phyloP scores from a whole-genome alignment of 2,329 filamentous ascomycete species.

The Claviceps spartinae region DNA sequence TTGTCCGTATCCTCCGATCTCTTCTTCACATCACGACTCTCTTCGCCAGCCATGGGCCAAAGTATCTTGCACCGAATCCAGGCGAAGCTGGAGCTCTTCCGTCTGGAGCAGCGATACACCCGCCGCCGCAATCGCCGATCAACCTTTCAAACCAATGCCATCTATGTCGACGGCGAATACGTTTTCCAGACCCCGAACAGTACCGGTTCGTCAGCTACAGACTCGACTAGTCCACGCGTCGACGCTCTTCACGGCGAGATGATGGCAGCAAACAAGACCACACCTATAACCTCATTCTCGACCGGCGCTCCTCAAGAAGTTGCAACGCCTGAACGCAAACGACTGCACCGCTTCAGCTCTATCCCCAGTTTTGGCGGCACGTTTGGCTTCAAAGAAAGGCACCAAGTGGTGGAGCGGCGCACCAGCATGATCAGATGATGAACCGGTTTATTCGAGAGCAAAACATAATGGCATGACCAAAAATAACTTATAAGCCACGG shows the following conservation, averaged over 20 bases:
- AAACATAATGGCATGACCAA: not conserved
- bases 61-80: slow-evolving; percentile 46
- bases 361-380: slow-evolving; percentile 38
- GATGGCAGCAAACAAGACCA: slow-evolving; percentile 13
- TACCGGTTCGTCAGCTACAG: slow-evolving; percentile 39
- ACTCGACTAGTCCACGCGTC: slow-evolving; percentile 23
- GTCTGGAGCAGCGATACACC: slow-evolving; percentile 89
- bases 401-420: slow-evolving; percentile 27
- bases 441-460: not conserved
- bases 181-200: slow-evolving; percentile 56
- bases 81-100: slow-evolving; percentile 75
- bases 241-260: slow-evolving; percentile 24
- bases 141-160: slow-evolving; percentile 76
- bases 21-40: not conserved
- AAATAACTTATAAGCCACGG: not conserved
- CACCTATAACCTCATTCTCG: slow-evolving; percentile 7
- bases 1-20: not conserved
- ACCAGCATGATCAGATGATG: slow-evolving; percentile 25
- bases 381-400: slow-evolving; percentile 21
- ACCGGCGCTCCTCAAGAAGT: slow-evolving; percentile 14
- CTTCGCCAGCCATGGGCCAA: slow-evolving; percentile 28
- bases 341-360: slow-evolving; percentile 39
- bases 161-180: slow-evolving; percentile 94
- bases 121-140: slow-evolving; percentile 74
- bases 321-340: slow-evolving; percentile 28